A percentile compares a stretch with the other conserved stretches of the same genome.
Conservation (phyloP, 371 early-diverging fungal species). For the Umbelopsis sp. region DNA sequence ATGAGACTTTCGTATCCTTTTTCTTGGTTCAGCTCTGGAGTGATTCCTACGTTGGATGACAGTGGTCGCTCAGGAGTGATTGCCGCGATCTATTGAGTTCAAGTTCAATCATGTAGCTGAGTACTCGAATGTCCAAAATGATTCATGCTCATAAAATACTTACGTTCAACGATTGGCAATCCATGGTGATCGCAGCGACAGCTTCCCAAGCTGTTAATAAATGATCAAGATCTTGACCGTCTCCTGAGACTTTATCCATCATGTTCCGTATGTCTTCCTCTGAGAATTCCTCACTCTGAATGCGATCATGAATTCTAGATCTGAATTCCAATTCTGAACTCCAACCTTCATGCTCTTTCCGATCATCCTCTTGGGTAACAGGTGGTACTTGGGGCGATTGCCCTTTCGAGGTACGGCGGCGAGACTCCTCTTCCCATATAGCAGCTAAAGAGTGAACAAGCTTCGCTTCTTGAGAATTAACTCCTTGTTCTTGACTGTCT, state of each 20-base stretch:
- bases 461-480: conserved; percentile 26
- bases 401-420: conserved; percentile 24
- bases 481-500: conserved; percentile 1
- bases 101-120: background rate
- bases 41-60: no score
- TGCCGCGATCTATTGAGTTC: background rate
- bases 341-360: conserved; percentile 27
- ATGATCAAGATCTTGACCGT: background rate
- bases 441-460: conserved; percentile 60
- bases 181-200: conserved; percentile 37
- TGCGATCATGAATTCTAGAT: background rate
- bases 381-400: conserved; percentile 25
- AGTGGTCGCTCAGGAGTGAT: background rate
- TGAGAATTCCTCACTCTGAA: background rate
- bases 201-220: conserved; percentile 54
- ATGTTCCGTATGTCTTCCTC: background rate
- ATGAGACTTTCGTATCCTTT: background rate
- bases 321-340: conserved; percentile 22
- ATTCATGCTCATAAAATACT: background rate
- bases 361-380: conserved; percentile 23
- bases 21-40: background rate
- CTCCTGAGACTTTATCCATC: background rate
- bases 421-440: conserved; percentile 60
- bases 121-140: no score
- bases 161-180: background rate